Evolutionary conservation across 2,329 filamentous ascomycete species (phyloP), one percentile per base, ranked within the genome.

Genomic region (Apiospora kogelbergensis): DNA sequence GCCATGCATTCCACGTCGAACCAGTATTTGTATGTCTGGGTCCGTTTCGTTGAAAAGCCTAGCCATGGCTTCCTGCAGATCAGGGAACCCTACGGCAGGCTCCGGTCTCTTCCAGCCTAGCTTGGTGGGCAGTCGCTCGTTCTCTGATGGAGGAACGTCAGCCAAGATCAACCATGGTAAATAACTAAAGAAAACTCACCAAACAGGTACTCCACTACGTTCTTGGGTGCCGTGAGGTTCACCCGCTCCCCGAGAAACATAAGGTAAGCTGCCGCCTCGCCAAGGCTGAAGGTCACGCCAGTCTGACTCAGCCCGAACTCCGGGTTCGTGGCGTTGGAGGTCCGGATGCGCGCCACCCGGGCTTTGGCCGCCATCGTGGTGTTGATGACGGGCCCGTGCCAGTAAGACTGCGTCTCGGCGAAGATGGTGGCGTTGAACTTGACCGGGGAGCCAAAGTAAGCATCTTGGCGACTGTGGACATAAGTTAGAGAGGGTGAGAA

Each of bases 401-500:
- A 89, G 76, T 83, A 88, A 5, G 72, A 69, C 46, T 72, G 78
- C 0, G 81, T 82, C 68, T 81, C 75, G 66, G 84, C 80, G 74
- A 88, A 89, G 71, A 87, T 74, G 2, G 80, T 82, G 67, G 83
- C 77, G 76, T 88, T 86, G 79, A 89, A 88, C 68, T 82, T 68
- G 72, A 85, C 81, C 71, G 84, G 84, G 75, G 84, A 83, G 26
- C 85, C 86, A 67, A 86, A 81, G 78, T 77, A 84, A 10, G 81
- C 83, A 69, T 88, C 86, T 1, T 78, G 73, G 33, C 85, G 85
- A 48, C 82, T 84, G 30, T 60, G n/a, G 9, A 37, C 10, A 15
- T n/a, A n/a, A n/a, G n/a, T n/a, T 41, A 41, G 40, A 10, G 33
- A 33, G 33, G 33, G n/a, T n/a, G n/a, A n/a, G n/a, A n/a, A n/a